phyloP scores from a whole-genome alignment of 2,329 filamentous ascomycete species.

The Exophiala oligosperma region DNA sequence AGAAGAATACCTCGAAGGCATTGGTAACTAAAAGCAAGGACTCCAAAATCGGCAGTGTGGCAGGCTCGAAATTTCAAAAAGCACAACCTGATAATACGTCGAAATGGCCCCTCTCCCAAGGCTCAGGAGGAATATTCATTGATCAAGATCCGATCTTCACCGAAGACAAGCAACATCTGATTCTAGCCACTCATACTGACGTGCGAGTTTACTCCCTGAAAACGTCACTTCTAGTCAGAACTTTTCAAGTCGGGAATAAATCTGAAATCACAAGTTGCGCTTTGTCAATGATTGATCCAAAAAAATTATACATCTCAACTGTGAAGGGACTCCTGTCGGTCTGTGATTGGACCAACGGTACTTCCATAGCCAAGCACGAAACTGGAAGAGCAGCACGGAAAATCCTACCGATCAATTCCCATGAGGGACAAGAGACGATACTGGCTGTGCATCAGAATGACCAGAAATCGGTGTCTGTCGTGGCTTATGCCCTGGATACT shows the following conservation, averaged over 20 bases:
- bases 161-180: slow-evolving; percentile 63
- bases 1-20: neutral
- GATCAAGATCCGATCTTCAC: slow-evolving; percentile 59
- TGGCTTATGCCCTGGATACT: slow-evolving; percentile 7
- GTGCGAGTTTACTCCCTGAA: slow-evolving; percentile 78
- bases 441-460: slow-evolving; percentile 11
- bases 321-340: slow-evolving; percentile 52
- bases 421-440: slow-evolving; percentile 14
- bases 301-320: slow-evolving; percentile 56
- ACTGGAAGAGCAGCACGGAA: slow-evolving; percentile 7
- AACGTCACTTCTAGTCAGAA: slow-evolving; percentile 77
- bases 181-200: slow-evolving; percentile 72
- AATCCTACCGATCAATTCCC: slow-evolving; percentile 13
- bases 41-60: slow-evolving; percentile 5
- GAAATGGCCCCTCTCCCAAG: slow-evolving; percentile 50
- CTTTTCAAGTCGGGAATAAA: slow-evolving; percentile 59
- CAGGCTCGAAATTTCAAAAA: neutral
- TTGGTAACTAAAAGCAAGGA: neutral
- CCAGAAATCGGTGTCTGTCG: neutral
- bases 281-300: slow-evolving; percentile 51
- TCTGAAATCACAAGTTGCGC: slow-evolving; percentile 53
- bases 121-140: slow-evolving; percentile 56
- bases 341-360: slow-evolving; percentile 59
- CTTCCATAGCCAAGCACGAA: slow-evolving; percentile 16
- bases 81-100: neutral